These are phyloP conservation scores for Kockiozyma suomiensis DNA, from an alignment of 805 yeast genomes.

Conservation along the genomic window DNA sequence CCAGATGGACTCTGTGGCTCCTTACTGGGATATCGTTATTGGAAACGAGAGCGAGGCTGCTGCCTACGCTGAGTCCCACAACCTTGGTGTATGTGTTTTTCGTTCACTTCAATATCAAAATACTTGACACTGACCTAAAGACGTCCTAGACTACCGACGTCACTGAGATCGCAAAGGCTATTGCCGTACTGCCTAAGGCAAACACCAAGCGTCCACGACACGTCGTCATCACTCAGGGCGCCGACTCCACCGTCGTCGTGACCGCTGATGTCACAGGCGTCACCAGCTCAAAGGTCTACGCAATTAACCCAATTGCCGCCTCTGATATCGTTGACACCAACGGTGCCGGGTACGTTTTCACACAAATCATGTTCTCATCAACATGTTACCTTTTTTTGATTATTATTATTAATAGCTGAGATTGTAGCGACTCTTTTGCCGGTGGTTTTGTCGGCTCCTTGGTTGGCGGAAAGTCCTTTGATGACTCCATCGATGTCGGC, in stretches of 20 bases:
- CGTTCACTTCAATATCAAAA: neutral
- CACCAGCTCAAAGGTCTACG: conserved; percentile 54
- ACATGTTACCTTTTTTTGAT: neutral
- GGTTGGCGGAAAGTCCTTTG: conserved; percentile 68
- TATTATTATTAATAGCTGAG: neutral
- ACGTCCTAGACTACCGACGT: conserved; percentile 54
- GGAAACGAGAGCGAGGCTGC: conserved; percentile 98
- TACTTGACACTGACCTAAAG: neutral
- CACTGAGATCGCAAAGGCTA: conserved; percentile 73
- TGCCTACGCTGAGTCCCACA: conserved; percentile 87
- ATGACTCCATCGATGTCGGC: conserved; percentile 72
- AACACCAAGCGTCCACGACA: conserved; percentile 72
- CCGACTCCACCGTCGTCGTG: conserved; percentile 77
- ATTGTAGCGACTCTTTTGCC: conserved; percentile 83
- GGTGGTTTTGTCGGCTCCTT: conserved; percentile 92
- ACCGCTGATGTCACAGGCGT: conserved; percentile 47
- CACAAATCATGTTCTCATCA: neutral
- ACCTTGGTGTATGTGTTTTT: conserved; percentile 44
- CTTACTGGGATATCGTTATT: conserved; percentile 87
- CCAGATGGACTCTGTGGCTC: conserved; percentile 74
- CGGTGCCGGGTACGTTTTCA: conserved; percentile 67
- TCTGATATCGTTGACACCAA: conserved; percentile 84
- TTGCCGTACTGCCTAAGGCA: conserved; percentile 77
- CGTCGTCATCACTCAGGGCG: conserved; percentile 93
- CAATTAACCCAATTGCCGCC: conserved; percentile 71